Evolutionary conservation across 345 rosid genomes (phyloP), one percentile per base, ranked within the genome.

Genomic region (Odontarrhena argentea): DNA sequence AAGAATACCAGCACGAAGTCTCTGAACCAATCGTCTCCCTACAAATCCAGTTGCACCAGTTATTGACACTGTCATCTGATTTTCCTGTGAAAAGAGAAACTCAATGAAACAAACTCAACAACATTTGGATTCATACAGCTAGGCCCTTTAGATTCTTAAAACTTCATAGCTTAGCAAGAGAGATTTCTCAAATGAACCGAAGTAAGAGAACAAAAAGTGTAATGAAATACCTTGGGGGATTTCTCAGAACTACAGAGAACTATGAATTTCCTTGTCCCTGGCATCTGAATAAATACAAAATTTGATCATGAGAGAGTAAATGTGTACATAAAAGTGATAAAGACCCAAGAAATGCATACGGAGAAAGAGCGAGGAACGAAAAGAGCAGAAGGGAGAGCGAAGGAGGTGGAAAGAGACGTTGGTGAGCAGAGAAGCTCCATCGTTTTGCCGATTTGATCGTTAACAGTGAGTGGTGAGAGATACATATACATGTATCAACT

Each of bases 11-110:
- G 86, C 81, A 44, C 74, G 85, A 46, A 93, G 80, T 79, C 89
- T 82, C 73, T 83, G 89, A 68, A 93, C 96, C 85, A 89, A 76
- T 83, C 87, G 76, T 81, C 71, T 82, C 32, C 96, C 98, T 14
- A 90, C 80, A 75, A 93, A 93, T 5, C 98, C 98, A 13, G 97
- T 90, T 54, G 98, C 97, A 78, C 97, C 97, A 7, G 97, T 93
- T 63, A 89, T 72, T 22, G 98, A 82, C 37, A 93, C 96, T 37
- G 84, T 90, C 93, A 87, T 85, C 78, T 73, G 81, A 71, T 70
- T 80, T 35, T 41, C 92, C 88, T 78, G 56, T 43, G 74, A 26
- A 70, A 26, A 0, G 2, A 13, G 25, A 56, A 35, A 48, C 7
- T 63, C 48, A 52, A 28, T 10, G 44, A 41, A 46, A 24, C 11